Evolutionary conservation across 257 asterid genomes (phyloP).

Genomic region (Nicotiana obtusifolia): DNA sequence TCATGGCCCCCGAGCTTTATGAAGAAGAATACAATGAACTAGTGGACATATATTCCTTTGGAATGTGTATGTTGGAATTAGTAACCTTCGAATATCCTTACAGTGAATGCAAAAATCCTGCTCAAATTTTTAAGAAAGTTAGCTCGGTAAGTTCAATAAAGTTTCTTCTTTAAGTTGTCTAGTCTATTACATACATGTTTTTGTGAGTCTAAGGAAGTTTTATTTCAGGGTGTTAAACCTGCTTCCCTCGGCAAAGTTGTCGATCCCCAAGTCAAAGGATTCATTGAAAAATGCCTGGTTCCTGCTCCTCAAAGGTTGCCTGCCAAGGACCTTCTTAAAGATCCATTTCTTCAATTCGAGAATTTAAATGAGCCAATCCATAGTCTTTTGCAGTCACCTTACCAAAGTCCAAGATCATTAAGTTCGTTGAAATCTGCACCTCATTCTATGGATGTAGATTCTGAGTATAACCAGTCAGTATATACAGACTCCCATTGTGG

Average conservation of each 20-base stretch:
- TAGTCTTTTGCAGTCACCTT: slow-evolving; percentile 25
- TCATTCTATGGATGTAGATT: slow-evolving; percentile 61
- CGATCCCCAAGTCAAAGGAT: slow-evolving; percentile 44
- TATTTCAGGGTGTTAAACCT: slow-evolving; percentile 58
- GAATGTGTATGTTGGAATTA: slow-evolving; percentile 79
- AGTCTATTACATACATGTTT: not conserved
- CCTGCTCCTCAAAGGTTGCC: slow-evolving; percentile 54
- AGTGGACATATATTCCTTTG: slow-evolving; percentile 71
- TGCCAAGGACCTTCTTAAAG: slow-evolving; percentile 70
- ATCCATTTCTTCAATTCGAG: slow-evolving; percentile 51
- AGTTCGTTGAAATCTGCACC: slow-evolving; percentile 34
- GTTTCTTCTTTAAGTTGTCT: not conserved
- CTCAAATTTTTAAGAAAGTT: slow-evolving; percentile 66
- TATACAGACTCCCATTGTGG: slow-evolving; percentile 40
- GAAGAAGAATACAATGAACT: slow-evolving; percentile 79
- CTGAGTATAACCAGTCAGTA: slow-evolving; percentile 39
- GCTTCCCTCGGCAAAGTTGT: slow-evolving; percentile 55
- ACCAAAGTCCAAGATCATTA: slow-evolving; percentile 33
- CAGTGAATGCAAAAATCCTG: slow-evolving; percentile 70
- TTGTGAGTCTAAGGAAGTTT: not conserved
- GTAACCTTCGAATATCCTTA: slow-evolving; percentile 73
- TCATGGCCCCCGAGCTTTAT: slow-evolving; percentile 85
- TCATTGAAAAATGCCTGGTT: slow-evolving; percentile 66
- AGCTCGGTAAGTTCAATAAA: slow-evolving; percentile 40
- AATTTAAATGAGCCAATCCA: slow-evolving; percentile 20